These are phyloP conservation scores for Chalciporus chontae DNA, from an alignment of 768 basidiomycete species.

Conservation along the genomic window DNA sequence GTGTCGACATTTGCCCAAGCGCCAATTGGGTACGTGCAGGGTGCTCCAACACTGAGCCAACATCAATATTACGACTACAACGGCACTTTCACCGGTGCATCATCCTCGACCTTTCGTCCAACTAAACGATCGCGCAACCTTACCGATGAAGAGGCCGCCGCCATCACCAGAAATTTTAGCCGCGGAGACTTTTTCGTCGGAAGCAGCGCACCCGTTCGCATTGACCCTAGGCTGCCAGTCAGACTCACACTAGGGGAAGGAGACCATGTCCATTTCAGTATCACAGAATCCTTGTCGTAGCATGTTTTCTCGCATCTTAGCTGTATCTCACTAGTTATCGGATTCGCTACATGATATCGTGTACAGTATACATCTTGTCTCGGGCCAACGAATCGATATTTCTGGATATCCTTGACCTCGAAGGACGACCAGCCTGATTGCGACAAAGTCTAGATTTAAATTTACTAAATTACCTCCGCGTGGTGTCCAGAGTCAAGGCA, in stretches of 20 bases:
- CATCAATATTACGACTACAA: conserved; percentile 78
- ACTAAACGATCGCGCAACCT: conserved; percentile 74
- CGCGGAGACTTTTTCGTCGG: conserved; percentile 84
- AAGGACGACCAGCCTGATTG: too few species aligned
- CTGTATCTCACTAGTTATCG: conserved; percentile 18
- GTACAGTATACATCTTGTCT: conserved; percentile 18
- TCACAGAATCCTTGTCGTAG: conserved; percentile 47
- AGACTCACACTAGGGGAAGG: conserved; percentile 77
- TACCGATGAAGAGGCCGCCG: conserved; percentile 80
- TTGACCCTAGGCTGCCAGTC: conserved; percentile 78
- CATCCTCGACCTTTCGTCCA: conserved; percentile 75
- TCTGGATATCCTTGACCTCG: neutral
- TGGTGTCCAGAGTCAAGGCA: too few species aligned
- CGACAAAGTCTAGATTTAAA: too few species aligned
- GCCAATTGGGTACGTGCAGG: conserved; percentile 37
- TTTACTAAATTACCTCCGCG: neutral
- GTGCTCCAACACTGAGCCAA: conserved; percentile 47
- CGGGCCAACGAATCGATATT: conserved; percentile 11
- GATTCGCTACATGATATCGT: conserved; percentile 13
- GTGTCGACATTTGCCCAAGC: conserved; percentile 38
- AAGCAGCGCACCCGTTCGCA: conserved; percentile 74
- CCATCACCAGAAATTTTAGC: conserved; percentile 78
- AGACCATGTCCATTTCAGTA: conserved; percentile 71
- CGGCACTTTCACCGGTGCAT: conserved; percentile 61
- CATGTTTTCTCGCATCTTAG: conserved; percentile 11